Evolutionary conservation across 768 basidiomycete species (phyloP), one percentile per base, ranked within the genome.

Genomic region (Paxillus ammoniavirescens): DNA sequence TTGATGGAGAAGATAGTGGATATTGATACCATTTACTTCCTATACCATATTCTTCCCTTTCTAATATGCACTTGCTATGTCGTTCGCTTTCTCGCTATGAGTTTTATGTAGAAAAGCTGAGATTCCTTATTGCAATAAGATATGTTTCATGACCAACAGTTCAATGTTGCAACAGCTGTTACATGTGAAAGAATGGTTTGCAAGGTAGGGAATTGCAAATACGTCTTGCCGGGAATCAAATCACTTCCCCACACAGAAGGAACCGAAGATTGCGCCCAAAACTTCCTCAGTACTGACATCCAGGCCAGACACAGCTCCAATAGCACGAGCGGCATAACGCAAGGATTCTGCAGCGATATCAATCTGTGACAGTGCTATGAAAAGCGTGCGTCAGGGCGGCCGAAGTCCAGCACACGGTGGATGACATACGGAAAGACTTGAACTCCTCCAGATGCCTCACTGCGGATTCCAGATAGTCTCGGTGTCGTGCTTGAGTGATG

Each of bases 241-340:
- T 61, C 49, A 91, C 73, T 94, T 92, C 36, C 93, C 93, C 48
- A 95, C 91, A 64, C 93, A 96, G 68, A 96, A 96, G 47, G 90
- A 87, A 33, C 78, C 76, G 65, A 96, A 96, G 23, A 96, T 79
- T 17, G 81, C 81, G 53, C 93, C 91, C 18, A 96, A 68, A 8
- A 95, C 76, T 54, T 95, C 91, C 61, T 96, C 93, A 12, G 86
- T 82, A 43, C 86, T 86, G 51, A 96, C 86, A 36, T 60, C 58
- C 8, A 79, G 65, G 4, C 93, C 93, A 2, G 87, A 84, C n/a
- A 95, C 83, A 53, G 83, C 82, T 1, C 91, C 93, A n/a, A 96
- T 80, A 4, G 91, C 86, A 54, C 82, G 80, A 0, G 87, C 85
- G 2, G 92, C 93, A 64, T 93, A 92, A 23, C 93, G 83, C 23